These are phyloP conservation scores for Tetracladium setigerum DNA, from an alignment of 495 filamentous ascomycete species.

Conservation along the genomic window DNA sequence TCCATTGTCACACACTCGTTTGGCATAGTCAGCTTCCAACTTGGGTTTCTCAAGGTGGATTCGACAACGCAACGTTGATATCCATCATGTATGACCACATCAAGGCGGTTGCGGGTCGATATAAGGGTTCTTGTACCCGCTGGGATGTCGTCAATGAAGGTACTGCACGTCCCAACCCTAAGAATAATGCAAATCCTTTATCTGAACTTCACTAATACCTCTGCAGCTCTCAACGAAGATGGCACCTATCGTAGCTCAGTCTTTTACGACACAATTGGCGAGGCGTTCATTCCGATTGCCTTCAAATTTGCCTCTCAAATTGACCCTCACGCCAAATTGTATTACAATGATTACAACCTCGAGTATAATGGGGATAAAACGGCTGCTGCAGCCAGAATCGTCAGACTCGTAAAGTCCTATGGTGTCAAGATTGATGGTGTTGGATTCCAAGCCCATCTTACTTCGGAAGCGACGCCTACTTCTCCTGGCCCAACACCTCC, in stretches of 20 bases:
- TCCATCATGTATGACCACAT: constrained; percentile 43
- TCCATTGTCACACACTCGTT: constrained; percentile 50
- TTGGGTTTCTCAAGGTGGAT: constrained; percentile 26
- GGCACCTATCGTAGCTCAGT: constrained; percentile 49
- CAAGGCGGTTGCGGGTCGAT: constrained; percentile 41
- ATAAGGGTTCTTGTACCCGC: constrained; percentile 39
- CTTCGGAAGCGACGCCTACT: no score
- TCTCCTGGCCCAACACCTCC: no score
- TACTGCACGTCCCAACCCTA: no score
- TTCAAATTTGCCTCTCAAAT: constrained; percentile 39
- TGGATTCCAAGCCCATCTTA: constrained; percentile 54
- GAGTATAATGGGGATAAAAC: constrained; percentile 43
- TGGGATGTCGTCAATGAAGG: constrained; percentile 61
- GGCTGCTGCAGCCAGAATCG: constrained; percentile 32
- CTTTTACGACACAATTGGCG: constrained; percentile 49
- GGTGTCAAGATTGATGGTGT: constrained; percentile 54
- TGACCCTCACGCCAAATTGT: constrained; percentile 52
- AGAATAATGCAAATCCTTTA: constrained; percentile 43
- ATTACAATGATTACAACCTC: constrained; percentile 63
- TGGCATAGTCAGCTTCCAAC: constrained; percentile 52
- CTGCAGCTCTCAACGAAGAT: constrained; percentile 59
- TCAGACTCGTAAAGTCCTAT: constrained; percentile 42
- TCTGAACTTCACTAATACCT: no score
- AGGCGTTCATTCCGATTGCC: constrained; percentile 49
- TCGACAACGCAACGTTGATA: constrained; percentile 32